A percentile compares a stretch with the other conserved stretches of the same genome.
These are phyloP conservation scores for Rugosomyces carneus DNA, from an alignment of 1,284 basidiomycete genomes.

Conservation along the genomic window DNA sequence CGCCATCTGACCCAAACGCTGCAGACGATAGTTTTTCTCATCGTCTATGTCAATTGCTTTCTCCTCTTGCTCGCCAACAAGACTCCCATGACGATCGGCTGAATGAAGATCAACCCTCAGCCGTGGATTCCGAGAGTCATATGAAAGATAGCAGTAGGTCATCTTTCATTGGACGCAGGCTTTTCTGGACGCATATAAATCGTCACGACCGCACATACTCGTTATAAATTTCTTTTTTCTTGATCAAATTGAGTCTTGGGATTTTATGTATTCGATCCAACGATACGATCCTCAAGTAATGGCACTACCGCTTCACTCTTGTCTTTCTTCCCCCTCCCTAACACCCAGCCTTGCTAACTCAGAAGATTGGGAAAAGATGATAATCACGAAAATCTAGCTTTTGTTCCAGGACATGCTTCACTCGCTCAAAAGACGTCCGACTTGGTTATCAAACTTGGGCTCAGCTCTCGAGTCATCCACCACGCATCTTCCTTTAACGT, in stretches of 20 bases:
- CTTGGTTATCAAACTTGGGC: not conserved
- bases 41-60: not conserved
- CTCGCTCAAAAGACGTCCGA: not conserved
- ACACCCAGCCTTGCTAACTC: not conserved
- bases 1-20: not conserved
- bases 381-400: not conserved
- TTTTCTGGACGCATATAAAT: conserved; percentile 40
- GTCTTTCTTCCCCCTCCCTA: no score
- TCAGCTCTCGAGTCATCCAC: conserved; percentile 8
- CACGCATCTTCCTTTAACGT: conserved; percentile 6
- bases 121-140: not conserved
- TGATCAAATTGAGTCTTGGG: not conserved
- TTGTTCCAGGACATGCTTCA: not conserved
- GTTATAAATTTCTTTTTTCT: conserved; percentile 51
- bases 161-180: not conserved
- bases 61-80: not conserved
- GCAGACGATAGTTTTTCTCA: not conserved
- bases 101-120: not conserved
- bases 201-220: conserved; percentile 77
- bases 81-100: not conserved
- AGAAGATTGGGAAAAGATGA: not conserved
- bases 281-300: no score
- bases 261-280: no score
- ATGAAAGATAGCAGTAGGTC: not conserved
- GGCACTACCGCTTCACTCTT: not conserved